Percentiles rank a stretch among this genome's conserved stretches.
These are phyloP conservation scores for Blastosporella zonata DNA, from an alignment of 1,284 basidiomycete genomes.

Conservation along the genomic window DNA sequence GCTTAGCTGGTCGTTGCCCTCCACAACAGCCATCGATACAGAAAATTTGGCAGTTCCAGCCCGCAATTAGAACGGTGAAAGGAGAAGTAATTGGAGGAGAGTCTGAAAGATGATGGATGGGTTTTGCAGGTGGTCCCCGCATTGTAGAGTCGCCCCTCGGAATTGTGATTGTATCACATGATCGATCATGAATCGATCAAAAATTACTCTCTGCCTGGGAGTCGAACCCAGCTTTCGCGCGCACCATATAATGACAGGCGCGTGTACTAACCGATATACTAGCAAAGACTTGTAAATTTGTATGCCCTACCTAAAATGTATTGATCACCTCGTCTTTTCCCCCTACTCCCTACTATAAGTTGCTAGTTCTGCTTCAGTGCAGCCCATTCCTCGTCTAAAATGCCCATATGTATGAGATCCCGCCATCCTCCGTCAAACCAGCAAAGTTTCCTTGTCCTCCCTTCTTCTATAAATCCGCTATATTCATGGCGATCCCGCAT, in stretches of 20 bases:
- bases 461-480: slow-evolving; percentile 32
- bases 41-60: not conserved
- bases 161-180: slow-evolving; percentile 1
- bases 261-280: slow-evolving; percentile 21
- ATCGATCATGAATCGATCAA: not conserved
- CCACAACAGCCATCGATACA: slow-evolving; percentile 32
- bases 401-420: slow-evolving; percentile 19
- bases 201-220: slow-evolving; percentile 12
- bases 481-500: not conserved
- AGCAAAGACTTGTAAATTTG: not conserved
- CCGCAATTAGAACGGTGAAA: not conserved
- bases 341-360: not conserved
- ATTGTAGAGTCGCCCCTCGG: too few relatives aligned
- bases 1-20: slow-evolving; percentile 44
- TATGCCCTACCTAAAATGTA: too few relatives aligned
- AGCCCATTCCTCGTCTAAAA: slow-evolving; percentile 19
- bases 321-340: too few relatives aligned
- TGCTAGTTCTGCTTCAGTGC: not conserved
- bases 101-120: too few relatives aligned
- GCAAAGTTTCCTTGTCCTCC: slow-evolving; percentile 23
- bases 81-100: too few relatives aligned
- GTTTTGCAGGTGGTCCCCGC: too few relatives aligned
- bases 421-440: slow-evolving; percentile 11
- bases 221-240: slow-evolving; percentile 22
- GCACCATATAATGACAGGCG: slow-evolving; percentile 12